These are phyloP conservation scores for Talaromyces sp. DNA, from an alignment of 2,329 filamentous ascomycete species.

Conservation along the genomic window DNA sequence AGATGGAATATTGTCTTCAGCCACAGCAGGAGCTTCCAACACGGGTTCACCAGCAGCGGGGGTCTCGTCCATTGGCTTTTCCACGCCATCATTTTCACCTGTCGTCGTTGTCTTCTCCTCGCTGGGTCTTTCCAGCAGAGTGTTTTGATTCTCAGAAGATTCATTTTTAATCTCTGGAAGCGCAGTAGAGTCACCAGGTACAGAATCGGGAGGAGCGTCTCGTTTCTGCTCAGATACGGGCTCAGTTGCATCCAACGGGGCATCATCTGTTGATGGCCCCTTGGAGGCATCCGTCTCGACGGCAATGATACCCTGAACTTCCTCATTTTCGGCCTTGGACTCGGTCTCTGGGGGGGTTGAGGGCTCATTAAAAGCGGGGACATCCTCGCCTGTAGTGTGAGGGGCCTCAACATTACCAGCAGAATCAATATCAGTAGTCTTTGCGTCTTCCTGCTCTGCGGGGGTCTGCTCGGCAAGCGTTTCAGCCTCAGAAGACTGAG, in stretches of 20 bases:
- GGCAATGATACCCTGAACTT: neutral
- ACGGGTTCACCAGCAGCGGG: neutral
- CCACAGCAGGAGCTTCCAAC: neutral
- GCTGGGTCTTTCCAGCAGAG: neutral
- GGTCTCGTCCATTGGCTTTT: neutral
- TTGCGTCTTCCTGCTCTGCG: neutral
- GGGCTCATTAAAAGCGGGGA: neutral
- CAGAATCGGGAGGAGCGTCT: neutral
- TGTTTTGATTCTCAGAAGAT: neutral
- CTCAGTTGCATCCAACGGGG: neutral
- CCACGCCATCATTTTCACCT: neutral
- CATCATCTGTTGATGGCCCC: constrained; percentile 1
- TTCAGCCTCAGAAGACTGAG: constrained; percentile 9
- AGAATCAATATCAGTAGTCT: neutral
- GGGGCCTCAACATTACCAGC: no score
- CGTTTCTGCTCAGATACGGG: neutral
- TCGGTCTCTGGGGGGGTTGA: neutral
- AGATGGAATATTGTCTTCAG: neutral
- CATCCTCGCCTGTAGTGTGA: neutral
- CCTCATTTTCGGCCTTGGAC: neutral
- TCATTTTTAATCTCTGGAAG: neutral
- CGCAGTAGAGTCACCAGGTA: no score
- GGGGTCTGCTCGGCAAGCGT: neutral
- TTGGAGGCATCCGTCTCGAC: neutral
- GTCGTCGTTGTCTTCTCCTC: neutral